Conservation (phyloP, 176 grass and related monocot genomes). For the Eleusine coracana region DNA sequence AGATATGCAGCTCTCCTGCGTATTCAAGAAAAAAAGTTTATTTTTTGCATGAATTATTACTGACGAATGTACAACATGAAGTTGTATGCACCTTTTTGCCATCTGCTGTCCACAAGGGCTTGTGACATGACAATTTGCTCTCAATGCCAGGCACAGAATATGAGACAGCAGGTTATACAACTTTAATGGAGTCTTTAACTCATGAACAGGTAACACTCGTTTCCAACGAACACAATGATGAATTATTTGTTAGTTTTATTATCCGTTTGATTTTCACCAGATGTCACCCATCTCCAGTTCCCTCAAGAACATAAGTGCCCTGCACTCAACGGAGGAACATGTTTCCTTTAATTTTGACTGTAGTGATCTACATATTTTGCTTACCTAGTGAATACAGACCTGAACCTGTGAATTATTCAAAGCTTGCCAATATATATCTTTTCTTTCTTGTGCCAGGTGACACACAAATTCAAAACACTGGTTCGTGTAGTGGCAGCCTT, state of each 20-base stretch:
- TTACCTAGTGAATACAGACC: background rate
- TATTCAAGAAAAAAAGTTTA: too few relatives aligned
- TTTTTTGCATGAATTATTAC: background rate
- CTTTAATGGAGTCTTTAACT: conserved; percentile 76
- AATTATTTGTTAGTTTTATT: conserved; percentile 23
- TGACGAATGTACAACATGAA: background rate
- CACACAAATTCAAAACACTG: conserved; percentile 67
- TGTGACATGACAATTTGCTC: conserved; percentile 25
- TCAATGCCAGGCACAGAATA: conserved; percentile 51
- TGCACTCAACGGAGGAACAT: conserved; percentile 8
- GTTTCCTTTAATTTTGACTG: background rate
- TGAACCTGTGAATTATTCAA: background rate
- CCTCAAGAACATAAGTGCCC: background rate
- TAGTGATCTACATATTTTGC: background rate
- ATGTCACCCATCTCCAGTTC: background rate
- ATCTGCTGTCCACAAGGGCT: conserved; percentile 1
- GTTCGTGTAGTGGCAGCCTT: conserved; percentile 70
- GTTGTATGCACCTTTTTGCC: background rate
- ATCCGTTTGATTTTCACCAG: background rate
- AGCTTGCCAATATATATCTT: background rate
- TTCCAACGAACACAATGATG: background rate
- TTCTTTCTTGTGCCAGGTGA: conserved; percentile 57
- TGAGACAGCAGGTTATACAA: conserved; percentile 41
- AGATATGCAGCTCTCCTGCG: too few relatives aligned
- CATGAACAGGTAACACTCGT: conserved; percentile 58